A percentile compares a stretch with the other conserved stretches of the same genome.
These are phyloP conservation scores for Viridothelium virens DNA, from an alignment of 495 filamentous ascomycete species.

Conservation along the genomic window DNA sequence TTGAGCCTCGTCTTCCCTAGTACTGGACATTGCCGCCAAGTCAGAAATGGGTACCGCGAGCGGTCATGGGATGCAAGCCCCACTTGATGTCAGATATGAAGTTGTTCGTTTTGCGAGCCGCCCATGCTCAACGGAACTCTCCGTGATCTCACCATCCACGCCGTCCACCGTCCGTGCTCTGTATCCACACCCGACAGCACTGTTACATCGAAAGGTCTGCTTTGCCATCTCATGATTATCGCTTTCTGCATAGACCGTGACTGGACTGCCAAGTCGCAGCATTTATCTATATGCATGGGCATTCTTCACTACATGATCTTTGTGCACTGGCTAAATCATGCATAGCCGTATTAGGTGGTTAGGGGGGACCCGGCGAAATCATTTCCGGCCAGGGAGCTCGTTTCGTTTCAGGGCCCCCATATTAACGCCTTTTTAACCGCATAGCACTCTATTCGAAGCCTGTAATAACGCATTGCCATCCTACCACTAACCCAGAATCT, in stretches of 20 bases:
- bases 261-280: not conserved
- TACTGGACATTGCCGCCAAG: not conserved
- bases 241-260: not conserved
- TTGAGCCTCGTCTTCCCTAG: not conserved
- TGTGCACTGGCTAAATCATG: not conserved
- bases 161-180: no score
- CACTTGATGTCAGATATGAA: not conserved
- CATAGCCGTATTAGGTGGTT: not conserved
- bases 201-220: no score
- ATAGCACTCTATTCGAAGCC: not conserved
- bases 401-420: slow-evolving; percentile 4
- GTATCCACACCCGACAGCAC: no score
- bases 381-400: slow-evolving; percentile 7
- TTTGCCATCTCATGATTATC: not conserved
- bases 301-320: not conserved
- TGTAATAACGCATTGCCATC: not conserved
- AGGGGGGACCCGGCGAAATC: slow-evolving; percentile 1
- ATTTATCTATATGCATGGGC: not conserved
- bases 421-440: not conserved
- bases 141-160: not conserved
- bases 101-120: not conserved
- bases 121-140: not conserved
- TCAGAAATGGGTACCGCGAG: no score
- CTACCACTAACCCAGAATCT: not conserved
- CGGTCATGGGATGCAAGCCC: not conserved